These are phyloP conservation scores for Ustilago trichophora DNA, from an alignment of 1,284 basidiomycete species.

Conservation along the genomic window DNA sequence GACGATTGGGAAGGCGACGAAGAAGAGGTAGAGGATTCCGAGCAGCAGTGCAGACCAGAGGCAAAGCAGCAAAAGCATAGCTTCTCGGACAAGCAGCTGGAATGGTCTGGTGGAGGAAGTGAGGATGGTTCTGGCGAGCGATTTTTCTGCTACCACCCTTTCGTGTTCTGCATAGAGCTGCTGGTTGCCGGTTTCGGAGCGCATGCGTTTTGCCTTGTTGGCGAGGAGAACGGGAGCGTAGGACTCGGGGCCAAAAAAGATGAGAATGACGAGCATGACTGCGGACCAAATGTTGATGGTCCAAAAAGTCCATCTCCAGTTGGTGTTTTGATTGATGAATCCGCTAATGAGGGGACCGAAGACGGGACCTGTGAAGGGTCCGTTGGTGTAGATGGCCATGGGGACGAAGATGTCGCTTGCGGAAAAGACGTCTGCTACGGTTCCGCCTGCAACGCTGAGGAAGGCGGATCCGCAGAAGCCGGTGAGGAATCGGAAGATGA, in stretches of 20 bases:
- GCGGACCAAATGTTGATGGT: constrained; percentile 58
- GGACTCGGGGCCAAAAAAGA: constrained; percentile 64
- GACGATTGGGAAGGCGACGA: constrained; percentile 52
- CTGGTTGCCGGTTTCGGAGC: constrained; percentile 58
- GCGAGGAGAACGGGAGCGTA: constrained; percentile 64
- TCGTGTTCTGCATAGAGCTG: constrained; percentile 45
- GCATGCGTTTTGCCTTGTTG: constrained; percentile 56
- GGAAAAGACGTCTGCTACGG: constrained; percentile 55
- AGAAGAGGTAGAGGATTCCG: constrained; percentile 50
- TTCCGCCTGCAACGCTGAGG: constrained; percentile 56
- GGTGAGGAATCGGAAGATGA: constrained; percentile 62
- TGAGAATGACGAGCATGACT: constrained; percentile 55
- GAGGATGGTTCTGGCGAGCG: constrained; percentile 16
- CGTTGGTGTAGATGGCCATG: constrained; percentile 66
- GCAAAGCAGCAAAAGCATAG: constrained; percentile 35
- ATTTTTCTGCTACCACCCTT: constrained; percentile 19
- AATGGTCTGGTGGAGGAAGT: constrained; percentile 28
- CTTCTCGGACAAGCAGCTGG: constrained; percentile 24
- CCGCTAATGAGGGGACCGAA: constrained; percentile 48
- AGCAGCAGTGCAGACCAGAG: constrained; percentile 41
- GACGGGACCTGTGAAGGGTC: constrained; percentile 59
- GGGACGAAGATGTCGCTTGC: constrained; percentile 60
- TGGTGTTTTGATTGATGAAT: constrained; percentile 59
- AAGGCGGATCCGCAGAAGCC: constrained; percentile 64
- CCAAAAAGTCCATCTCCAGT: constrained; percentile 66